phyloP scores from a whole-genome alignment of 495 filamentous ascomycete species.

The Neurospora intermedia region DNA sequence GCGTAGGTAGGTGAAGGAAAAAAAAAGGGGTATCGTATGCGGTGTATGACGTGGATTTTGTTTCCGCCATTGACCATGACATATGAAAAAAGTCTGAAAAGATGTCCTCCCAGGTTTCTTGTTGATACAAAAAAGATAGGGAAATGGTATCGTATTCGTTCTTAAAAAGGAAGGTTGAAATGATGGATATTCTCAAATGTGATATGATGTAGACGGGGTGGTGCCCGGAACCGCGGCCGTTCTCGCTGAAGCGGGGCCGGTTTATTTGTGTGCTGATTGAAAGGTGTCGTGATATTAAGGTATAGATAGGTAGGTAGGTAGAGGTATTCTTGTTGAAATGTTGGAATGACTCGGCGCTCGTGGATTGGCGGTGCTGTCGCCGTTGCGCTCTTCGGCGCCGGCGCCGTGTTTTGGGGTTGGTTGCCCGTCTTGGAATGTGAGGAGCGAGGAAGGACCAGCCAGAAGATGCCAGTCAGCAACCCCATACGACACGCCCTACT shows the following conservation, averaged over 20 bases:
- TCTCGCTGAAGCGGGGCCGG: too few relatives aligned
- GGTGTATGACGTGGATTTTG: too few relatives aligned
- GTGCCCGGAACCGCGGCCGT: too few relatives aligned
- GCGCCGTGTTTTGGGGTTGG: neutral
- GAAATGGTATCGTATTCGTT: neutral
- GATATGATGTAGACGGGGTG: too few relatives aligned
- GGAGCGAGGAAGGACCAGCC: neutral
- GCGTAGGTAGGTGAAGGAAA: neutral
- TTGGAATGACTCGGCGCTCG: neutral
- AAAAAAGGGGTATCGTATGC: neutral
- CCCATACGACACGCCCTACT: neutral
- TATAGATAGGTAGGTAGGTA: neutral
- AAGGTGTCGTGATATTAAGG: neutral
- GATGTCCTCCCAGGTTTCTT: neutral
- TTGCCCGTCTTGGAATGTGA: neutral
- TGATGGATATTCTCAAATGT: too few relatives aligned
- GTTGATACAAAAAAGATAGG: neutral
- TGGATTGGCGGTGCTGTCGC: neutral
- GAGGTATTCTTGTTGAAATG: neutral
- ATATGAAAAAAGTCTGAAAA: neutral
- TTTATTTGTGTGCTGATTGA: too few relatives aligned
- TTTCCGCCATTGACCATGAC: neutral
- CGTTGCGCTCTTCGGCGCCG: neutral
- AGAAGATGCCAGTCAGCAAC: neutral
- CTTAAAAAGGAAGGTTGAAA: too few relatives aligned